Conservation (phyloP, 768 basidiomycete species). For the Mycena albidolilacea region DNA sequence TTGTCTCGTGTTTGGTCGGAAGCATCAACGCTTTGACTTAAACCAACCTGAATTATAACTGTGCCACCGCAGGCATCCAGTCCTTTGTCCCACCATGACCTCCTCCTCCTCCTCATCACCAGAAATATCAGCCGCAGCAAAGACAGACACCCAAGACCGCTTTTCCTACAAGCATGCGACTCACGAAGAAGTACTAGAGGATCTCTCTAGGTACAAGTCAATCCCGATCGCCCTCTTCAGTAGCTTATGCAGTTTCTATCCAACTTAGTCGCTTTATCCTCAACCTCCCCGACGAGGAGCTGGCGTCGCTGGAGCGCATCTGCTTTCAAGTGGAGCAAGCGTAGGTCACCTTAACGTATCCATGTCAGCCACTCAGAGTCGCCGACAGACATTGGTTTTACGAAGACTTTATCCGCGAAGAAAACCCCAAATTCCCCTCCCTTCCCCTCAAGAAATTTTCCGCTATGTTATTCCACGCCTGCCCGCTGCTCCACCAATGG, state of each 20-base stretch:
- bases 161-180: constrained; percentile 81
- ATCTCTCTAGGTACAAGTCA: constrained; percentile 81
- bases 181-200: constrained; percentile 90
- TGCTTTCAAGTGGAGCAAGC: constrained; percentile 99
- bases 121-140: constrained; percentile 70
- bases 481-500: constrained; percentile 87
- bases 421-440: constrained; percentile 89
- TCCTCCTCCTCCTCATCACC: constrained; percentile 87
- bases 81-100: constrained; percentile 63
- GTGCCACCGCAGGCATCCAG: constrained; percentile 27
- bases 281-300: constrained; percentile 95
- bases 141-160: constrained; percentile 52
- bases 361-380: constrained; percentile 35
- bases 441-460: constrained; percentile 94
- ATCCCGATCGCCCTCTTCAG: constrained; percentile 34
- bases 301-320: constrained; percentile 91
- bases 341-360: constrained; percentile 63
- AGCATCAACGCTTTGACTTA: constrained; percentile 43
- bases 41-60: constrained; percentile 21
- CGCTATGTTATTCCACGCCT: constrained; percentile 88
- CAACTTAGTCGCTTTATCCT: constrained; percentile 89
- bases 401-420: constrained; percentile 97
- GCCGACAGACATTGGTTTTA: constrained; percentile 96
- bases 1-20: constrained; percentile 45
- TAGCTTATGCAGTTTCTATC: constrained; percentile 24